Evolutionary conservation across 75 land plant genomes (phyloP).

Genomic region (Adiantum capillusveneris): DNA sequence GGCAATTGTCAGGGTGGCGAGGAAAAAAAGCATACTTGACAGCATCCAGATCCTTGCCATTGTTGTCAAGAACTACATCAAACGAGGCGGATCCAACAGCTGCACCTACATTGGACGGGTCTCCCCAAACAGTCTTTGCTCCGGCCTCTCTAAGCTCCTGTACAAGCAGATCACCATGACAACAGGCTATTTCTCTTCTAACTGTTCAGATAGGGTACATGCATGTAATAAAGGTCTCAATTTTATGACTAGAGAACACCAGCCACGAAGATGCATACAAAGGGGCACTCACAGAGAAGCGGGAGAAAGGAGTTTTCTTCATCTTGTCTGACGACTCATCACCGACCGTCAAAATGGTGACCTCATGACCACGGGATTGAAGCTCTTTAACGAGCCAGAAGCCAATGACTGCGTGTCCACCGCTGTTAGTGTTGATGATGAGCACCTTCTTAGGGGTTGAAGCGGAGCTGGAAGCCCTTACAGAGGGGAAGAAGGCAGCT

Average conservation of each 20-base stretch:
- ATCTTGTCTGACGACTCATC: conserved; percentile 87
- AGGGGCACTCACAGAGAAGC: conserved; percentile 50
- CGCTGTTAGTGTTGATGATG: conserved; percentile 90
- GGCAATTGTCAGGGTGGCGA: too few species aligned
- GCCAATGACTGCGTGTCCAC: conserved; percentile 96
- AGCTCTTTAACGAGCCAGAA: conserved; percentile 89
- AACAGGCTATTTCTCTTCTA: too few species aligned
- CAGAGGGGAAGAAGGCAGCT: not conserved
- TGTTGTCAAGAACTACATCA: conserved; percentile 92
- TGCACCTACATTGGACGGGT: conserved; percentile 67
- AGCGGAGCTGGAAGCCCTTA: not conserved
- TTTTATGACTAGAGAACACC: not conserved
- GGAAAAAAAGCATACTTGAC: conserved; percentile 46
- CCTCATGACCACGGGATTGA: conserved; percentile 60
- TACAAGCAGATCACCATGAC: too few species aligned
- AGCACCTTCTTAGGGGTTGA: conserved; percentile 57
- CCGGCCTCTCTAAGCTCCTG: conserved; percentile 77
- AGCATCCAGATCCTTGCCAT: conserved; percentile 89
- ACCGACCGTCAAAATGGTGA: conserved; percentile 86
- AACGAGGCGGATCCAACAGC: conserved; percentile 47
- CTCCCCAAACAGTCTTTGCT: conserved; percentile 86
- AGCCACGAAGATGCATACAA: not conserved
- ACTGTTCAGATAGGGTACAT: too few species aligned
- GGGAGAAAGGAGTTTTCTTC: conserved; percentile 90
- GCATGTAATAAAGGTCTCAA: too few species aligned